Conservation (phyloP, 2,329 filamentous ascomycete genomes). For the Colletotrichum musicola region DNA sequence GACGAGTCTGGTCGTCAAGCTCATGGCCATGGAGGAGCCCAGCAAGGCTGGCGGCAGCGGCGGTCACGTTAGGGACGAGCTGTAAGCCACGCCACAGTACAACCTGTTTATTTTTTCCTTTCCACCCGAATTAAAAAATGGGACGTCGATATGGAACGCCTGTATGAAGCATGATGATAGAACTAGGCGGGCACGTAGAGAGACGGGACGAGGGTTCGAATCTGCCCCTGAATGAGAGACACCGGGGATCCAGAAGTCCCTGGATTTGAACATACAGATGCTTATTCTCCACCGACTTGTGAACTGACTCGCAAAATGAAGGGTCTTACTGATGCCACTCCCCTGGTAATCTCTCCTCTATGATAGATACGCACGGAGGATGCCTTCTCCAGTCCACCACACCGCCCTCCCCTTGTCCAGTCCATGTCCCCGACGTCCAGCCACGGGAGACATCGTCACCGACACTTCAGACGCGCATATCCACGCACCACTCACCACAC, state of each 20-base stretch:
- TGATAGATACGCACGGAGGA: not conserved
- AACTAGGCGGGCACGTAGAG: not conserved
- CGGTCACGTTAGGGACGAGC: slow-evolving; percentile 59
- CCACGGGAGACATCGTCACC: no score
- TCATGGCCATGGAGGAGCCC: slow-evolving; percentile 92
- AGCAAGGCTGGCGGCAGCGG: slow-evolving; percentile 41
- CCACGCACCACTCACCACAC: no score
- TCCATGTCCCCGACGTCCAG: no score
- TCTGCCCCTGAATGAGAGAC: no score
- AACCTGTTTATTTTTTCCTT: not conserved
- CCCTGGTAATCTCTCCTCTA: not conserved
- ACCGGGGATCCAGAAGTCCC: no score
- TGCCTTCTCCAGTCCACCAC: no score
- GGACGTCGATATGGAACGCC: not conserved
- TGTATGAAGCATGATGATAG: slow-evolving; percentile 27
- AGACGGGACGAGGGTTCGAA: no score
- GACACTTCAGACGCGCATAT: no score
- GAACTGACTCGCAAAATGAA: not conserved
- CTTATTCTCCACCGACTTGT: no score
- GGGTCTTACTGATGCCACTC: not conserved
- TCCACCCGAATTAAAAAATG: no score
- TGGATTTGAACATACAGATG: no score
- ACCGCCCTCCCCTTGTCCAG: no score
- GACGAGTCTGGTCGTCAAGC: slow-evolving; percentile 98
- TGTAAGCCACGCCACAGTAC: slow-evolving; percentile 48